Evolutionary conservation across 768 basidiomycete species (phyloP), one percentile per base, ranked within the genome.

Genomic region (Lentinus tigrinus): DNA sequence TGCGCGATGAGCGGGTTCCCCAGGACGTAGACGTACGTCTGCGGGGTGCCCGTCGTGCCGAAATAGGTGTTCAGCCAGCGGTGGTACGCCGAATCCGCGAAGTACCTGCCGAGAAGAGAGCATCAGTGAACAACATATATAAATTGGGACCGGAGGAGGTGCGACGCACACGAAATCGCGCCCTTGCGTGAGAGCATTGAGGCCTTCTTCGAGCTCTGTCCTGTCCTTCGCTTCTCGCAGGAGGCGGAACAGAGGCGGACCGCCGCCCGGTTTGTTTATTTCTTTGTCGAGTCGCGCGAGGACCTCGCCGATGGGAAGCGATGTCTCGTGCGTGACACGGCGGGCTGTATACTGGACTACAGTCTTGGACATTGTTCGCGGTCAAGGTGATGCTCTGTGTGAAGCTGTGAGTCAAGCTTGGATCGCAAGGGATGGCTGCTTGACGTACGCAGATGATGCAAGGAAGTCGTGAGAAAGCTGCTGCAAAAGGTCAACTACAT

Each of bases 1-100:
- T 80, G 75, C 0, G 81, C 83, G 46, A 81, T 69, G 48, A 81
- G 67, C 2, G 83, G 83, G 66, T 83, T 83, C 17, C 82, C 82
- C 54, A 82, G 71, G 27, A 72, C 75, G 67, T 84, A 84, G 13
- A 78, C 65, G 40, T 73, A 63, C 1, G 75, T 69, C 28, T 57
- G 23, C 62, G 63, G 56, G 27, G 39, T 52, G 43, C 23, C 19
- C 7, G 52, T 4, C n/a, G 50, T 40, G 19, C 52, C 52, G 11
- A 19, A 52, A 26, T 62, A 58, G 8, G 55, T 48, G n/a, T 34
- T 42, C 23, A 61, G 42, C 60, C 60, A 65, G 17, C 38, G 24
- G 43, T 65, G 57, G 44, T 62, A 55, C 17, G 52, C 27, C 1
- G 39, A n/a, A 24, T 50, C 54, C 5, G 16, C 21, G 52, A 65